These are phyloP conservation scores for Vitis hybrid DNA, from an alignment of 177 flowering plant species.

Conservation along the genomic window DNA sequence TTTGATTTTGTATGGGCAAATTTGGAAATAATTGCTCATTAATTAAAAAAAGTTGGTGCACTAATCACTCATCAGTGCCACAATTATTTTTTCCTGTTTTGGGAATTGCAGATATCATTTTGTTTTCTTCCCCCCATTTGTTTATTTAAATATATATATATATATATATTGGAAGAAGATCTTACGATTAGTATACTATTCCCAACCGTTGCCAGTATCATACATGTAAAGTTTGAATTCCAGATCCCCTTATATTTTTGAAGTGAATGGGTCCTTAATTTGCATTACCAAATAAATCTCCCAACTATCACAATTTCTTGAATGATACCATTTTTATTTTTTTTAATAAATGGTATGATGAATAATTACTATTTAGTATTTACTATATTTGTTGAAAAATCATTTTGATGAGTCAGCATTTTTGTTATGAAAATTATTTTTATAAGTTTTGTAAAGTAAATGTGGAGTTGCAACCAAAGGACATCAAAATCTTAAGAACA, in stretches of 20 bases:
- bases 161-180: not conserved
- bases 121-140: not conserved
- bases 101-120: conserved; percentile 25
- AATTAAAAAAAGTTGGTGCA: conserved; percentile 7
- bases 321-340: not conserved
- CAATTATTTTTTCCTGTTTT: conserved; percentile 24
- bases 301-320: too few species aligned
- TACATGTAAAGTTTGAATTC: too few species aligned
- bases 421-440: too few species aligned
- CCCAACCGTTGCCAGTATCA: too few species aligned
- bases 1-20: not conserved
- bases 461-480: too few species aligned
- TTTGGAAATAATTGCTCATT: not conserved
- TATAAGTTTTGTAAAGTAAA: too few species aligned
- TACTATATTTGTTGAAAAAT: not conserved
- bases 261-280: too few species aligned
- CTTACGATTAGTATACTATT: not conserved
- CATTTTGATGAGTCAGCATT: too few species aligned
- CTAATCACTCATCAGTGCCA: conserved; percentile 28
- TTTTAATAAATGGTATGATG: not conserved
- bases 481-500: too few species aligned
- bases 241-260: too few species aligned
- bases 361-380: not conserved
- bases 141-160: not conserved
- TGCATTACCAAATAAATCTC: too few species aligned